Conservation (phyloP, 148 eudicot species). For the Cornus controversa region DNA sequence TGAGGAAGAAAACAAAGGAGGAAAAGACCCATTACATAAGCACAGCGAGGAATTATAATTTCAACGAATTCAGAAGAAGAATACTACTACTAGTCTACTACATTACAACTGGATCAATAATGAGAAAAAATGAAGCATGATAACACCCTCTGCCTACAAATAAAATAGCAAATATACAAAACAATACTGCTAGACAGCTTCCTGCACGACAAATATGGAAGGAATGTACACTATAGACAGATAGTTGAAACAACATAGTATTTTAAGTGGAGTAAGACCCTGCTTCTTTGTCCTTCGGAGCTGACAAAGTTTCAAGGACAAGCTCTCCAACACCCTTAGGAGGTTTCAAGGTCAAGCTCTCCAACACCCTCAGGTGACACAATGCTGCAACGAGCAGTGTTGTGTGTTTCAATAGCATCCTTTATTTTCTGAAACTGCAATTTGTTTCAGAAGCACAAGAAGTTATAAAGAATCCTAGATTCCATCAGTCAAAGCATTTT, state of each 20-base stretch:
- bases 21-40: not conserved
- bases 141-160: not conserved
- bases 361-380: no score
- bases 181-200: not conserved
- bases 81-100: no score
- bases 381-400: constrained; percentile 42
- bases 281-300: constrained; percentile 24
- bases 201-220: not conserved
- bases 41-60: not conserved
- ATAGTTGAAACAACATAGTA: not conserved
- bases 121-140: not conserved
- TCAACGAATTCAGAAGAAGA: not conserved
- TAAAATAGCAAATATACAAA: not conserved
- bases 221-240: not conserved
- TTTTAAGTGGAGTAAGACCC: constrained; percentile 8
- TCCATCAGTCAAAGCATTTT: not conserved
- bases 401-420: constrained; percentile 60
- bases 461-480: not conserved
- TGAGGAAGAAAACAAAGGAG: not conserved
- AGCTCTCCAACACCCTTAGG: constrained; percentile 39
- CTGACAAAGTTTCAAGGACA: constrained; percentile 23
- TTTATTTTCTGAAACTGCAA: constrained; percentile 76
- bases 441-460: not conserved
- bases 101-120: not conserved
- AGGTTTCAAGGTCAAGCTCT: no score